Evolutionary conservation across 176 grass and related monocot species (phyloP), one percentile per base, ranked within the genome.

Genomic region (Leersia perrieri): DNA sequence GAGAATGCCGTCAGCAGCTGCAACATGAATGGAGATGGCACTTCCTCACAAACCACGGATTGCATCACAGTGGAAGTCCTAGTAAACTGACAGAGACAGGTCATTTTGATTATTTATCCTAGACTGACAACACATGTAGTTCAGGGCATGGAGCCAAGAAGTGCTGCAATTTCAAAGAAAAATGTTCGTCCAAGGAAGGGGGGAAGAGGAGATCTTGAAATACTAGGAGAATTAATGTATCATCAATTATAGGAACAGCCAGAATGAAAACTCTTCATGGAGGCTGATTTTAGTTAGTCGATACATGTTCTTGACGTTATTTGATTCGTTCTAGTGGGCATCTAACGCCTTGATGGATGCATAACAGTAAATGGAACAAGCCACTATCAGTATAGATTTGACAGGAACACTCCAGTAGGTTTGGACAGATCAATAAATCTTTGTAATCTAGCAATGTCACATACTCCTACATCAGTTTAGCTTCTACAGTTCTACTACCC

Each of bases 41-140:
- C 63, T 71, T 69, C 72, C 70, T 85, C 65, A 75, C 13, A 65
- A 35, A 72, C 22, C 42, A 76, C 65, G 3, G 76, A 70, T 89
- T 16, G 5, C 55, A 28, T 7, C 4, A 63, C 11, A 66, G 42
- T 65, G 41, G 29, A 55, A 53, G 36, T 45, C 72, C 11, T 35
- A 65, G 70, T 67, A 55, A 75, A 70, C 82, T 70, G 63, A 89
- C 70, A 75, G 13, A 40, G 70, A 80, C 30, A 20, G 40, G 63
- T 39, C 66, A 68, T 64, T 89, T 76, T 27, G 63, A 85, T 81
- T 80, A 29, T 76, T 81, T 66, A 58, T 76, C 57, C n/a, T 89
- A 85, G 72, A 34, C 33, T 81, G 77, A 71, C 74, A 66, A 41
- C 20, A 71, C 32, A 76, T 63, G 39, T 60, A 81, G 28, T 22